These are phyloP conservation scores for Citrus reticulata DNA, from an alignment of 345 rosid species.

Conservation along the genomic window DNA sequence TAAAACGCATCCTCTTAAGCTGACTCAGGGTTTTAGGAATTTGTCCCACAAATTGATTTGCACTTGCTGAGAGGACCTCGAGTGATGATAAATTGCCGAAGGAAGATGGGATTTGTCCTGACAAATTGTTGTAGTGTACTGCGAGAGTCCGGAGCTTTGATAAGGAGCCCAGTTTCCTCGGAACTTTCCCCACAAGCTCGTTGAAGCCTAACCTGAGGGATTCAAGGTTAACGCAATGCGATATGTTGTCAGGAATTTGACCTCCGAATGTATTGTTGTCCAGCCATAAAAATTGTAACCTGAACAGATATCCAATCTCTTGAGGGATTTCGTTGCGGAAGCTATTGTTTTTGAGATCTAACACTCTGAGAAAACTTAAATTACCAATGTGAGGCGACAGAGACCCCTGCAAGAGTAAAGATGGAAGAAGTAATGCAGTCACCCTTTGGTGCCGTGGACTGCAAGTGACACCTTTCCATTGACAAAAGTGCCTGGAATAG, in stretches of 20 bases:
- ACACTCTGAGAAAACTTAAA: slow-evolving; percentile 1
- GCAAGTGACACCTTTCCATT: neutral
- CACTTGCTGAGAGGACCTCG: neutral
- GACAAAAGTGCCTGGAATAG: neutral
- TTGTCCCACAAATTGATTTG: neutral
- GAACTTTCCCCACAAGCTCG: slow-evolving; percentile 7
- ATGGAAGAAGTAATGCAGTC: neutral
- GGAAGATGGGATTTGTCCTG: slow-evolving; percentile 6
- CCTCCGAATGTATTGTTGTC: slow-evolving; percentile 9
- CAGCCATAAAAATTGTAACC: neutral
- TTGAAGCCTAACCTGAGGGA: neutral
- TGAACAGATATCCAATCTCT: slow-evolving; percentile 1
- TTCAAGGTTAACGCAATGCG: slow-evolving; percentile 2
- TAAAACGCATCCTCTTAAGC: neutral
- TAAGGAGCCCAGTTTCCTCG: slow-evolving; percentile 6
- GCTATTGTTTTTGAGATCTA: slow-evolving; percentile 7
- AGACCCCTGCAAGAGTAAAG: neutral
- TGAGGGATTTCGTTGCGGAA: slow-evolving; percentile 8
- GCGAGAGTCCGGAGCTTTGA: neutral
- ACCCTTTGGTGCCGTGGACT: neutral
- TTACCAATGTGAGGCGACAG: neutral
- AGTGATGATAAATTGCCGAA: slow-evolving; percentile 24
- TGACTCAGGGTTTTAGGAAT: neutral
- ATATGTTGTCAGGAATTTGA: slow-evolving; percentile 9
- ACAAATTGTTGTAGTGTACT: neutral